Conservation (phyloP, 441 rosid species). For the Rhodomyrtus psidioides region DNA sequence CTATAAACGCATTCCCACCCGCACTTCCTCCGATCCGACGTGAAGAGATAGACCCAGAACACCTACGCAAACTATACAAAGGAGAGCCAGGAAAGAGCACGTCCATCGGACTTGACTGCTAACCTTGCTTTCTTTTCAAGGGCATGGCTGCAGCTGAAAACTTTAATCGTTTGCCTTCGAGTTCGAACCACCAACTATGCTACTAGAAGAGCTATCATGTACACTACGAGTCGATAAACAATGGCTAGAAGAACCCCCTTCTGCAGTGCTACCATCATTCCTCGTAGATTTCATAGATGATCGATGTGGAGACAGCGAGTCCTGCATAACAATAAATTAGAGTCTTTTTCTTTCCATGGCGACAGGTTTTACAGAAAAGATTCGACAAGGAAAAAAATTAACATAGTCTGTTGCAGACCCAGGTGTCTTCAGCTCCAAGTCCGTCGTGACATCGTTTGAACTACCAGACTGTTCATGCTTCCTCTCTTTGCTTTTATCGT, state of each 20-base stretch:
- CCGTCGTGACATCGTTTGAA: constrained; percentile 61
- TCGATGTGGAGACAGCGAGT: constrained; percentile 31
- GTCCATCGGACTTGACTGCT: neutral
- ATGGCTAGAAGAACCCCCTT: constrained; percentile 53
- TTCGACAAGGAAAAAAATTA: neutral
- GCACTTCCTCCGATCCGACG: neutral
- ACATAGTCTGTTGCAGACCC: constrained; percentile 70
- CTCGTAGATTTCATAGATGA: constrained; percentile 29
- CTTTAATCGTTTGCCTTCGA: constrained; percentile 27
- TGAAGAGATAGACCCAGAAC: neutral
- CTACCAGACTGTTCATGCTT: constrained; percentile 40
- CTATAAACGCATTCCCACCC: neutral
- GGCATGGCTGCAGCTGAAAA: neutral
- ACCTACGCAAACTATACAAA: neutral
- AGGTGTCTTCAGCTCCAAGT: constrained; percentile 78
- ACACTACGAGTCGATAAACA: constrained; percentile 62
- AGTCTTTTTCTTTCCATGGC: neutral
- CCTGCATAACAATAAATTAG: constrained; percentile 26
- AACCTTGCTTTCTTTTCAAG: neutral
- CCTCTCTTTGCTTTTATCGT: constrained; percentile 47
- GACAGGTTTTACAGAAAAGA: neutral
- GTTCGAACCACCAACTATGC: constrained; percentile 45
- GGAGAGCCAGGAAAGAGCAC: neutral
- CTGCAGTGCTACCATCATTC: constrained; percentile 31
- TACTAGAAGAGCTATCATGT: constrained; percentile 63